phyloP scores from a whole-genome alignment of 1,284 basidiomycete species.

The Tremellales sp. region DNA sequence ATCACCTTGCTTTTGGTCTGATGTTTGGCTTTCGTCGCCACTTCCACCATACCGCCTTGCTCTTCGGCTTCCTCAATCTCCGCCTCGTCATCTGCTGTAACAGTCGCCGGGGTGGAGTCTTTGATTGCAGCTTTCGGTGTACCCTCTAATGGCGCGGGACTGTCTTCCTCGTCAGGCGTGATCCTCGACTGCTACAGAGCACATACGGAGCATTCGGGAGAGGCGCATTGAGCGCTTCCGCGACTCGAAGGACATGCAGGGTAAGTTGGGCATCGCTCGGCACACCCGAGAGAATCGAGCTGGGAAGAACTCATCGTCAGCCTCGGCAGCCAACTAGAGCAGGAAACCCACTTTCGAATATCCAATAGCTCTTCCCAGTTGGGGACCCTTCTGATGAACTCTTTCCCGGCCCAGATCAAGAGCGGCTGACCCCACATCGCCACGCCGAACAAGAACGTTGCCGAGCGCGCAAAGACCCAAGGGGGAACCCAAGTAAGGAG shows the following conservation, averaged over 20 bases:
- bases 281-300: conserved; percentile 54
- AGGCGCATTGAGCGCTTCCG: conserved; percentile 47
- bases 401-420: conserved; percentile 46
- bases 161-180: conserved; percentile 6
- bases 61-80: conserved; percentile 36
- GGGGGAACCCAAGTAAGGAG: conserved; percentile 50
- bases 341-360: conserved; percentile 49
- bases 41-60: conserved; percentile 31
- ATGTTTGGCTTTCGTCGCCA: conserved; percentile 35
- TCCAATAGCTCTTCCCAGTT: conserved; percentile 53
- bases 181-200: no score
- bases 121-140: conserved; percentile 40
- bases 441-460: conserved; percentile 53
- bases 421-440: conserved; percentile 56
- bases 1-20: conserved; percentile 42
- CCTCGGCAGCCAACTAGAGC: background rate
- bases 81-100: conserved; percentile 31
- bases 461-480: conserved; percentile 49
- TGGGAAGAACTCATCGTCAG: conserved; percentile 25
- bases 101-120: conserved; percentile 34
- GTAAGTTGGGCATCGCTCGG: conserved; percentile 60
- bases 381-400: conserved; percentile 51
- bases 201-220: conserved; percentile 46
- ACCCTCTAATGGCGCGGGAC: conserved; percentile 35
- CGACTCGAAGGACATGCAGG: conserved; percentile 54